Percentiles rank a stretch among this genome's conserved stretches.
phyloP scores from a whole-genome alignment of 1,284 basidiomycete genomes.

The Apiotrichum sp. region DNA sequence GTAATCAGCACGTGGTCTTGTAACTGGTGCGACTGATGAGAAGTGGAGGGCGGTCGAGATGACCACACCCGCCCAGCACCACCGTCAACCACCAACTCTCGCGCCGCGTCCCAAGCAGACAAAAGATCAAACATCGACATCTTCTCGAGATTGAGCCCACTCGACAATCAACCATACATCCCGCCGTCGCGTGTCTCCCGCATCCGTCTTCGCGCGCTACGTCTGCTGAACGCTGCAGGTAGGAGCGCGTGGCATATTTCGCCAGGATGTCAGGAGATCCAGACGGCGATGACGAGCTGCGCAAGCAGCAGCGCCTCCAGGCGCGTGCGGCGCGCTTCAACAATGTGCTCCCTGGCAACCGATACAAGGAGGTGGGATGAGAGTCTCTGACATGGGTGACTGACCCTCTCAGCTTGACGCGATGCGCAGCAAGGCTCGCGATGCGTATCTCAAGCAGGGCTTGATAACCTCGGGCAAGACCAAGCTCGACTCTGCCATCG shows the following conservation, averaged over 20 bases:
- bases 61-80: too few species aligned
- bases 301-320: slow-evolving; percentile 26
- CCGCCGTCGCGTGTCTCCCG: too few species aligned
- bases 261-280: slow-evolving; percentile 15
- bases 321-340: slow-evolving; percentile 43
- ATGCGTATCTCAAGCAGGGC: slow-evolving; percentile 70
- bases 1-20: too few species aligned
- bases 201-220: slow-evolving; percentile 1
- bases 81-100: too few species aligned
- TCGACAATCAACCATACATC: too few species aligned
- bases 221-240: slow-evolving; percentile 9
- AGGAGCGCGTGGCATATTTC: neutral
- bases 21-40: too few species aligned
- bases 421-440: slow-evolving; percentile 63
- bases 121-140: too few species aligned
- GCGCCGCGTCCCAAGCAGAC: too few species aligned
- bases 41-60: too few species aligned
- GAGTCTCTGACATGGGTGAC: neutral
- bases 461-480: slow-evolving; percentile 82
- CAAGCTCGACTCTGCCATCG: slow-evolving; percentile 77
- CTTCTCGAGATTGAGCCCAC: too few species aligned
- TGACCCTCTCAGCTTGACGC: slow-evolving; percentile 48
- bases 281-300: slow-evolving; percentile 32
- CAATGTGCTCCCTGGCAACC: slow-evolving; percentile 41
- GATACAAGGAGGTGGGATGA: slow-evolving; percentile 41